Percentiles rank a stretch among this genome's conserved stretches.
phyloP scores from a whole-genome alignment of 2,329 filamentous ascomycete genomes.

The Aspergillus fumigatus region DNA sequence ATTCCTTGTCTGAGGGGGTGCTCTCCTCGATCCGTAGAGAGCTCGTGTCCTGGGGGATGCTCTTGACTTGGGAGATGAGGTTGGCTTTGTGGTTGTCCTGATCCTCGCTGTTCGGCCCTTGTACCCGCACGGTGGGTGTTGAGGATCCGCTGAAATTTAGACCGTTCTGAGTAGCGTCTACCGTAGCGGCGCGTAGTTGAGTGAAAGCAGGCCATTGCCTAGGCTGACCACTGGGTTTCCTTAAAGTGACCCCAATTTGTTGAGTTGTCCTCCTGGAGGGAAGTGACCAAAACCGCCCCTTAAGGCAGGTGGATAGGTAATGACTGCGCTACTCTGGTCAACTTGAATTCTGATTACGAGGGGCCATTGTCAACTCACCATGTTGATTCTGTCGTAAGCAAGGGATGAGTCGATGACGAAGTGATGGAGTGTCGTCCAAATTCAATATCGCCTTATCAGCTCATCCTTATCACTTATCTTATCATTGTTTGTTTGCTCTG shows the following conservation, averaged over 20 bases:
- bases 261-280: not conserved
- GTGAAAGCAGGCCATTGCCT: not conserved
- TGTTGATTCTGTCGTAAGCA: not conserved
- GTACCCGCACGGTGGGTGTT: not conserved
- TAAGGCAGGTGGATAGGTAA: not conserved
- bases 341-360: not conserved
- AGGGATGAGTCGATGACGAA: not conserved
- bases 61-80: not conserved
- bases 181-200: not conserved
- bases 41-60: not conserved
- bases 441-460: not conserved
- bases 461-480: not conserved
- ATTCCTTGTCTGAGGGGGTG: not conserved
- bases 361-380: not conserved
- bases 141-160: not conserved
- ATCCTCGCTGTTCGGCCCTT: not conserved
- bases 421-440: not conserved
- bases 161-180: not conserved
- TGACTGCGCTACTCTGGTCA: not conserved
- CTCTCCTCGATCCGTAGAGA: not conserved
- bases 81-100: not conserved
- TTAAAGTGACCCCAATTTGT: not conserved
- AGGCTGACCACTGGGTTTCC: not conserved
- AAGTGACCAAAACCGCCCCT: not conserved
- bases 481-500: not conserved